Conservation (phyloP, 768 basidiomycete genomes). For the Termitomyces bulborhizus region DNA sequence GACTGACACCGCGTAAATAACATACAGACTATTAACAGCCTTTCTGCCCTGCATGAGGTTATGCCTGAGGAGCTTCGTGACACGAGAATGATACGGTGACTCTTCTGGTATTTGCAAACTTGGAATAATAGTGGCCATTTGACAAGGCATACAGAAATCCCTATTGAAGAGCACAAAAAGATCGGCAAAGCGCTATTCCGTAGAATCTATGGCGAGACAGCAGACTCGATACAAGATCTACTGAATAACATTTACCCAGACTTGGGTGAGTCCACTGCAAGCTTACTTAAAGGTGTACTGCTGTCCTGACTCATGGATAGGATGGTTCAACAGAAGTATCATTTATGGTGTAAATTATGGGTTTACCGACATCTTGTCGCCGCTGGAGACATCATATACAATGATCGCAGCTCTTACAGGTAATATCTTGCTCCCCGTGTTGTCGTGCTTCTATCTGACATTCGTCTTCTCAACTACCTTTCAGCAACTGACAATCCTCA, state of each 20-base stretch:
- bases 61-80: slow-evolving; percentile 50
- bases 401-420: slow-evolving; percentile 52
- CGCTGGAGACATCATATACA: slow-evolving; percentile 52
- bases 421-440: not conserved
- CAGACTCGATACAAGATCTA: slow-evolving; percentile 37
- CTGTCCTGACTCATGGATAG: slow-evolving; percentile 23
- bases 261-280: slow-evolving; percentile 36
- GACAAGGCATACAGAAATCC: not conserved
- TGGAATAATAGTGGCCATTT: not conserved
- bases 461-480: not conserved
- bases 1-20: not conserved
- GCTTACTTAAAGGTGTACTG: not conserved
- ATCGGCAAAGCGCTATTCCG: slow-evolving; percentile 40
- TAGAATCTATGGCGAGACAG: slow-evolving; percentile 55
- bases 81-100: slow-evolving; percentile 34
- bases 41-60: slow-evolving; percentile 41
- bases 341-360: slow-evolving; percentile 56
- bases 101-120: not conserved
- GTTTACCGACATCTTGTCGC: slow-evolving; percentile 37
- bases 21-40: slow-evolving; percentile 49
- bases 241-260: slow-evolving; percentile 55
- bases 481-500: slow-evolving; percentile 49
- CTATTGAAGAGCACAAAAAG: slow-evolving; percentile 32
- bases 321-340: slow-evolving; percentile 45
- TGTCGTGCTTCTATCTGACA: not conserved